These are phyloP conservation scores for Termitomyces heimii DNA, from an alignment of 768 basidiomycete genomes.

Conservation along the genomic window DNA sequence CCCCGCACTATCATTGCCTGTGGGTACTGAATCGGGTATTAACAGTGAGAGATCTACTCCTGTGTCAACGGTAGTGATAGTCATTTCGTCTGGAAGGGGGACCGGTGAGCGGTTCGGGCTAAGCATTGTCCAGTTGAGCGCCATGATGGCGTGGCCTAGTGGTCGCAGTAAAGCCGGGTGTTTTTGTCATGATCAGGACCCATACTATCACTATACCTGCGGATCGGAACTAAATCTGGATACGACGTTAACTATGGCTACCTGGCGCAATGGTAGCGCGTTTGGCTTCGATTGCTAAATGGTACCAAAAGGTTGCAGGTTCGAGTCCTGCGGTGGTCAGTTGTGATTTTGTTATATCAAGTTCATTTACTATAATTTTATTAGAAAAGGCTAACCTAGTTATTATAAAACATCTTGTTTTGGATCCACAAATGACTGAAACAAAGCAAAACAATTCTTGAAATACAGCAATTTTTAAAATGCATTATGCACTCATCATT, in stretches of 20 bases:
- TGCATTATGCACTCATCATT: too few relatives aligned
- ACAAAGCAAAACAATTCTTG: too few relatives aligned
- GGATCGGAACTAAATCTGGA: too few relatives aligned
- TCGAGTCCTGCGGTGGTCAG: slow-evolving; percentile 92
- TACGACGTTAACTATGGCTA: slow-evolving; percentile 37
- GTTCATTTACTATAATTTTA: too few relatives aligned
- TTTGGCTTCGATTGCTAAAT: slow-evolving; percentile 82
- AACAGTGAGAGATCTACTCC: slow-evolving; percentile 54
- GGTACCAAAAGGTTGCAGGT: slow-evolving; percentile 94
- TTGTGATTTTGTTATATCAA: too few relatives aligned
- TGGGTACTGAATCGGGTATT: slow-evolving; percentile 50
- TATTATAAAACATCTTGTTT: too few relatives aligned
- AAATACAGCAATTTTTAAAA: too few relatives aligned
- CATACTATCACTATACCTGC: neutral
- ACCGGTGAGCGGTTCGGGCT: slow-evolving; percentile 50
- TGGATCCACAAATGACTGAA: too few relatives aligned
- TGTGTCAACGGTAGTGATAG: slow-evolving; percentile 47
- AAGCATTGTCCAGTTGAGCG: slow-evolving; percentile 76
- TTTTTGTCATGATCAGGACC: neutral
- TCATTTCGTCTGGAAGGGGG: slow-evolving; percentile 58
- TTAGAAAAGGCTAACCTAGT: too few relatives aligned
- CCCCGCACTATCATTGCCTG: slow-evolving; percentile 33
- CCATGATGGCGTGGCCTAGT: slow-evolving; percentile 46
- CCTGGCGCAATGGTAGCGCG: slow-evolving; percentile 94
- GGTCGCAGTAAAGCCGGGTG: neutral